Evolutionary conservation across 2,329 filamentous ascomycete species (phyloP), one percentile per base, ranked within the genome.

Genomic region (Aspergillus aculeatinus): DNA sequence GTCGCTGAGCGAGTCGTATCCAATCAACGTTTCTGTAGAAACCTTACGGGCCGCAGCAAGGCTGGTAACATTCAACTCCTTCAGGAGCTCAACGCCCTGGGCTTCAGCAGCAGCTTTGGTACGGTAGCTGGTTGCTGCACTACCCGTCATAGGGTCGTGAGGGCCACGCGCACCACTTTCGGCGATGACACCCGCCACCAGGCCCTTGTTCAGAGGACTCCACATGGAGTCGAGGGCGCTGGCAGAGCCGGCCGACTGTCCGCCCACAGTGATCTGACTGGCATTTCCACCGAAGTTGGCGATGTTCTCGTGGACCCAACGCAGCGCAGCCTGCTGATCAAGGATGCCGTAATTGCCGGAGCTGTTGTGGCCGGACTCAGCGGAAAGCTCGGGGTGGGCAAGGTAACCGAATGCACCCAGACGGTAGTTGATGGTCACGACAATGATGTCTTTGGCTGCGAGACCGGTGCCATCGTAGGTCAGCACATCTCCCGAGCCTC

Each of bases 31-130:
- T 1, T 70, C 66, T 7, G 72, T 77, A 4, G 77, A 67, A 25
- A 80, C 63, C 12, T 74, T 61, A 5, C 79, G 75, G 10, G 77
- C 75, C 65, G 80, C 72, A 21, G 72, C 71, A 48, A 82, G 66
- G 5, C 72, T 75, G 35, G 68, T 70, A 29, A 79, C 77, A 48
- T 79, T 79, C 14, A 77, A 60, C 1, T 75, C 58, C 3, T 64
- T 58, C 5, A 82, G 68, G 65, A 78, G 81, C 2, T 62, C 61
- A 5, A 75, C 63, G 19, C 66, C 66, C 23, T 61, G 48, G 4
- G 57, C 39, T 52, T 65, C 63, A 10, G 72, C 71, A 12, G 58
- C 63, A 14, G 54, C 58, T 52, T 67, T 69, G 23, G 56, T 65
- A 19, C 65, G 67, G 56, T 73, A 65, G 33, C 61, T 63, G 14